Conservation (phyloP, 2,329 filamentous ascomycete species). For the Epichloe elymi region DNA sequence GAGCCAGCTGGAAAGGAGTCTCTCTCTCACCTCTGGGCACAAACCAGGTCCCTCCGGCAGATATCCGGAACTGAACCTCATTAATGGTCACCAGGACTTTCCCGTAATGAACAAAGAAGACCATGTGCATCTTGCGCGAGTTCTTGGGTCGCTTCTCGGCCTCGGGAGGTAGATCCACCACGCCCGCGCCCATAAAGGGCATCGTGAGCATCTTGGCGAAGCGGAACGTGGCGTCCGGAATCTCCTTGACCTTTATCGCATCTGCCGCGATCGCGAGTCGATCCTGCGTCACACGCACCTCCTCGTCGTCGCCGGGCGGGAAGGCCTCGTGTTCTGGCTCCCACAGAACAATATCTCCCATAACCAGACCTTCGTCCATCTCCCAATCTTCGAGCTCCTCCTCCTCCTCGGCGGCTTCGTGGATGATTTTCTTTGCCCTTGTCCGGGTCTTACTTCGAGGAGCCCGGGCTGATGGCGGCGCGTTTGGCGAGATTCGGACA, state of each 20-base stretch:
- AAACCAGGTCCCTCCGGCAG: slow-evolving; percentile 82
- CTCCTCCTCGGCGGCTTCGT: slow-evolving; percentile 31
- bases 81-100: slow-evolving; percentile 69
- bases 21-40: slow-evolving; percentile 75
- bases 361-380: slow-evolving; percentile 46
- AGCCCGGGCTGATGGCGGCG: slow-evolving; percentile 17
- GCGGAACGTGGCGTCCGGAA: slow-evolving; percentile 58
- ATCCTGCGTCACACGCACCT: slow-evolving; percentile 39
- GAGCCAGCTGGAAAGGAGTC: not conserved
- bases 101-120: slow-evolving; percentile 80
- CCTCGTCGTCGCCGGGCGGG: slow-evolving; percentile 41
- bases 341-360: slow-evolving; percentile 52
- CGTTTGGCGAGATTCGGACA: slow-evolving; percentile 53
- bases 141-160: slow-evolving; percentile 85
- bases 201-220: slow-evolving; percentile 80
- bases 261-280: slow-evolving; percentile 42
- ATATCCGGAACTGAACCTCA: slow-evolving; percentile 65
- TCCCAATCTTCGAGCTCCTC: slow-evolving; percentile 59
- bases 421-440: slow-evolving; percentile 18
- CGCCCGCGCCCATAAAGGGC: slow-evolving; percentile 77
- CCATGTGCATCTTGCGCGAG: slow-evolving; percentile 90
- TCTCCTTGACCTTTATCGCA: slow-evolving; percentile 44
- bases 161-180: slow-evolving; percentile 77
- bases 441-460: slow-evolving; percentile 17
- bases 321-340: slow-evolving; percentile 41